A percentile compares a stretch with the other conserved stretches of the same genome.
Evolutionary conservation across 371 early-diverging fungal genomes (phyloP).

Genomic region (Enterospora canceri): DNA sequence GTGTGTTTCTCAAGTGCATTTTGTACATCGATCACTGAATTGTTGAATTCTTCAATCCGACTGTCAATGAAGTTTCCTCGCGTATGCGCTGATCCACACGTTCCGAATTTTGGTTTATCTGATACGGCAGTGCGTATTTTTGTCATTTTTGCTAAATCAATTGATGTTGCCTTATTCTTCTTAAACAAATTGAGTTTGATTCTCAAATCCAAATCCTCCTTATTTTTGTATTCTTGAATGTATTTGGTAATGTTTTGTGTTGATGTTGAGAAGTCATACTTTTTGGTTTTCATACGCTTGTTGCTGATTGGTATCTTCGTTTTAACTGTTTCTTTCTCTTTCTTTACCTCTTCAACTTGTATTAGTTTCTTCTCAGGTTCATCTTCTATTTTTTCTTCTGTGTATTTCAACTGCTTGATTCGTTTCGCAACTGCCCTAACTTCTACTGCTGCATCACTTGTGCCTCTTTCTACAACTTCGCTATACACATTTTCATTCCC

Average conservation of each 20-base stretch:
- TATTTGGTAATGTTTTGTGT: background rate
- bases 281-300: background rate
- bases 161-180: too few relatives aligned
- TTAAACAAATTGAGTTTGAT: too few relatives aligned
- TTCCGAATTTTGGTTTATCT: too few relatives aligned
- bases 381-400: background rate
- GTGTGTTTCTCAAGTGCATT: too few relatives aligned
- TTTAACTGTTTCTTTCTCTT: background rate
- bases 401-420: background rate
- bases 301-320: background rate
- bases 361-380: background rate
- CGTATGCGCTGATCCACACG: too few relatives aligned
- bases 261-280: background rate
- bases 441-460: conserved; percentile 26
- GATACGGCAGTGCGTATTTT: too few relatives aligned
- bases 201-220: too few relatives aligned
- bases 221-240: background rate
- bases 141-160: too few relatives aligned
- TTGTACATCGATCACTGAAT: background rate
- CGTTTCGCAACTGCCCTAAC: conserved; percentile 23
- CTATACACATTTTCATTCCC: background rate
- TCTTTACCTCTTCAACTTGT: background rate
- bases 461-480: conserved; percentile 22
- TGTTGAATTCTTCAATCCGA: too few relatives aligned
- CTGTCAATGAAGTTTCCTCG: too few relatives aligned